Evolutionary conservation across 768 basidiomycete species (phyloP).

Genomic region (Mrakia frigida): DNA sequence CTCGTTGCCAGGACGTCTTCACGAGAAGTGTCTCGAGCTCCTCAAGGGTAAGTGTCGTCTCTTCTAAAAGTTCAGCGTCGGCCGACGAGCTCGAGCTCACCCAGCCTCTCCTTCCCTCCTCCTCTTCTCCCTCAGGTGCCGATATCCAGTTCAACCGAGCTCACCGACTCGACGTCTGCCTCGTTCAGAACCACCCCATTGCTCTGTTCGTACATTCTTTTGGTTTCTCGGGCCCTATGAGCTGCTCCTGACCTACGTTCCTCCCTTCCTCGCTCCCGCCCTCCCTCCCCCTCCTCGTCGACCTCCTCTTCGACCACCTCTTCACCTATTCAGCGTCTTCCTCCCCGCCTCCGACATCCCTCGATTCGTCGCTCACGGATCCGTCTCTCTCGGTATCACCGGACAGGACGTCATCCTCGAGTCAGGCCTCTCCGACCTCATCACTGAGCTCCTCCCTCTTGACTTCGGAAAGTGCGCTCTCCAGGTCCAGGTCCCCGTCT

Average conservation of each 20-base stretch:
- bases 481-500: conserved; percentile 69
- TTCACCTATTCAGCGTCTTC: conserved; percentile 63
- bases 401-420: conserved; percentile 97
- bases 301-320: not conserved
- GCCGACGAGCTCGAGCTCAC: not conserved
- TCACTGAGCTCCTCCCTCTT: conserved; percentile 73
- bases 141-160: conserved; percentile 91
- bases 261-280: not conserved
- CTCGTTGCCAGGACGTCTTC: conserved; percentile 61
- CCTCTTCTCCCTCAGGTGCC: conserved; percentile 58
- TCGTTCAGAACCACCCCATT: conserved; percentile 88
- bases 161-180: conserved; percentile 80
- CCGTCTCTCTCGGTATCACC: conserved; percentile 94
- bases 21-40: conserved; percentile 83
- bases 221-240: not conserved
- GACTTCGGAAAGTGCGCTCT: conserved; percentile 89
- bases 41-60: conserved; percentile 61
- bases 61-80: not conserved
- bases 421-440: conserved; percentile 68
- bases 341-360: conserved; percentile 96
- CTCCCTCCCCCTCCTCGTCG: not conserved
- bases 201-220: conserved; percentile 65
- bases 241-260: not conserved
- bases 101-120: not conserved
- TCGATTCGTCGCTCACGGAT: conserved; percentile 95